These are phyloP conservation scores for Phellopilus nigrolimitatus DNA, from an alignment of 1,284 basidiomycete genomes.

Conservation along the genomic window DNA sequence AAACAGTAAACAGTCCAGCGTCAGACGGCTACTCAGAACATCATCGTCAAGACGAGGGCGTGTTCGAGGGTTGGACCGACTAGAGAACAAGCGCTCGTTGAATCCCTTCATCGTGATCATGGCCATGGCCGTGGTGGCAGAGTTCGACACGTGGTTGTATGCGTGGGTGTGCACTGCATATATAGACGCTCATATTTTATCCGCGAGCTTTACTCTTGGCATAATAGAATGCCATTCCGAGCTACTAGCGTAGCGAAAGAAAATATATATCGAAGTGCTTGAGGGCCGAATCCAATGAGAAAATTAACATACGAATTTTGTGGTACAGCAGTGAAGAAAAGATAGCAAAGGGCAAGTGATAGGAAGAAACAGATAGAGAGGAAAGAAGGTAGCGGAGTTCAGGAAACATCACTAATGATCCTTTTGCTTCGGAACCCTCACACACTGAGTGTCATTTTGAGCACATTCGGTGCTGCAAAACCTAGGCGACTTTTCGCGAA, in stretches of 20 bases:
- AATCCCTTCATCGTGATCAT: not conserved
- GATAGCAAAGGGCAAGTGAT: not conserved
- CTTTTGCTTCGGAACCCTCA: not conserved
- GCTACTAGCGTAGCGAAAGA: too few species aligned
- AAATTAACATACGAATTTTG: too few species aligned
- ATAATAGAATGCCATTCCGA: not conserved
- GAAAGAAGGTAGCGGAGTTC: not conserved
- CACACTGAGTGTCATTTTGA: constrained; percentile 48
- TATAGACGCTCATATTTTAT: not conserved
- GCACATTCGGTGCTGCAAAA: constrained; percentile 71
- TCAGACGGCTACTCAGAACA: not conserved
- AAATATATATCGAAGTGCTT: too few species aligned
- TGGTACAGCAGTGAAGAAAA: not conserved
- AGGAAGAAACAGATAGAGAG: not conserved
- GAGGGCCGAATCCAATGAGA: too few species aligned
- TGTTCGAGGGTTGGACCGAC: not conserved
- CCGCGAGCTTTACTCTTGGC: not conserved
- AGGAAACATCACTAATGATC: not conserved
- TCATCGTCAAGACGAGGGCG: not conserved
- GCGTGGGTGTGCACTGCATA: not conserved
- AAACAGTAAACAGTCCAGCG: not conserved
- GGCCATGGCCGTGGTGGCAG: not conserved
- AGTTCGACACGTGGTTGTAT: constrained; percentile 6
- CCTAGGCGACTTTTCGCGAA: constrained; percentile 60
- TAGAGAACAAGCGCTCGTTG: constrained; percentile 3